Conservation (phyloP, 2,329 filamentous ascomycete genomes). For the Didymella sp. region DNA sequence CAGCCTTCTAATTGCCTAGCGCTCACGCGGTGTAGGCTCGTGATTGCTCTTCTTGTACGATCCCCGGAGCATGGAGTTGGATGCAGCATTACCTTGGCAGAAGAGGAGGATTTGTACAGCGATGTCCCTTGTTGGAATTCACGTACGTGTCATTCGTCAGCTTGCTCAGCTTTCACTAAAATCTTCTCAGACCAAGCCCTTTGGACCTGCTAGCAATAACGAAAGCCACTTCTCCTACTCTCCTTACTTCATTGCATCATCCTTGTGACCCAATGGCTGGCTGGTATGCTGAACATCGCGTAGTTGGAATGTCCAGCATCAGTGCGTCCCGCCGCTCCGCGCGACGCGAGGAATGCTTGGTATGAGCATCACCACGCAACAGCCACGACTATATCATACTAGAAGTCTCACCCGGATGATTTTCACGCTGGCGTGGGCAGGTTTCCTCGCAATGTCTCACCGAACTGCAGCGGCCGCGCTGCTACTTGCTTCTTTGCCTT, state of each 20-base stretch:
- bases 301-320: conserved; percentile 25
- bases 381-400: conserved; percentile 20
- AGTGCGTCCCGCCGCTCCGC: conserved; percentile 14
- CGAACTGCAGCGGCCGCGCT: conserved; percentile 23
- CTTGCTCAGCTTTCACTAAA: conserved; percentile 11
- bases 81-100: conserved; percentile 2
- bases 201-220: conserved; percentile 17
- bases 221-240: conserved; percentile 5
- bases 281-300: conserved; percentile 18
- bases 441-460: conserved; percentile 24
- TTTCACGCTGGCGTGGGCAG: conserved; percentile 24
- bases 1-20: conserved; percentile 1
- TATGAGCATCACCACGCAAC: conserved; percentile 5
- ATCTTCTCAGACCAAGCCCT: conserved; percentile 4
- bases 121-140: conserved; percentile 10
- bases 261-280: conserved; percentile 21
- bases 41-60: conserved; percentile 2
- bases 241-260: conserved; percentile 22
- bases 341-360: conserved; percentile 29
- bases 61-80: conserved; percentile 5
- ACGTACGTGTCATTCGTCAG: conserved; percentile 8
- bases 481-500: conserved; percentile 27
- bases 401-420: conserved; percentile 13
- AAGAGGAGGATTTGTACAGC: background rate
- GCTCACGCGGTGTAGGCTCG: conserved; percentile 10